Evolutionary conservation across 768 basidiomycete species (phyloP).

Genomic region (Auricularia sp.): DNA sequence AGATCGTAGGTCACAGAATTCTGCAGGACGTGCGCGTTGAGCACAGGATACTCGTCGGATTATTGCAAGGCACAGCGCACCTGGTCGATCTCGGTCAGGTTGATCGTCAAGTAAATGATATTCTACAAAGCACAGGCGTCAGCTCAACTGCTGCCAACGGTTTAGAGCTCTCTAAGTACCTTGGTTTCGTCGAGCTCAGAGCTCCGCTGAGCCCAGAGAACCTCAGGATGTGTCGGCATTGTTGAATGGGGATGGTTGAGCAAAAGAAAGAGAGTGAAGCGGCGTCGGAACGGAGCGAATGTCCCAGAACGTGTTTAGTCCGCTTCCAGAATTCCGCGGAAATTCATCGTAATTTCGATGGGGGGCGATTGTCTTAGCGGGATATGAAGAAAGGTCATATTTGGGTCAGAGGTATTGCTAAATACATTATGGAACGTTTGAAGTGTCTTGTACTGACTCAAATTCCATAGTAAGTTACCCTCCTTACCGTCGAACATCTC

Average conservation of each 20-base stretch:
- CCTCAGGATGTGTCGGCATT: constrained; percentile 64
- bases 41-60: background rate
- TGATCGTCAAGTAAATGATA: constrained; percentile 74
- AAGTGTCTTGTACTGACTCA: no score
- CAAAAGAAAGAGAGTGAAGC: background rate
- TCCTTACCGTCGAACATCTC: no score
- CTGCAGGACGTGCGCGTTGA: background rate
- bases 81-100: constrained; percentile 62
- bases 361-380: no score
- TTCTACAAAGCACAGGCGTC: constrained; percentile 42
- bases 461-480: no score
- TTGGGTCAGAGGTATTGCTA: no score
- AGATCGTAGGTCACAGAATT: constrained; percentile 49
- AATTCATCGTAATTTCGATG: no score
- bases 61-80: background rate
- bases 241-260: constrained; percentile 8
- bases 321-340: no score
- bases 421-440: no score
- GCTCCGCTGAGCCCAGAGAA: constrained; percentile 93
- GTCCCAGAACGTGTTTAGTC: no score
- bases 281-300: no score
- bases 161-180: constrained; percentile 23
- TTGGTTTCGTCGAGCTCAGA: constrained; percentile 52
- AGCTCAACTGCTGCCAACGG: background rate
- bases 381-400: no score